Percentiles rank a stretch among this genome's conserved stretches.
phyloP scores from a whole-genome alignment of 2,329 filamentous ascomycete species.

The Penicillium sp. region DNA sequence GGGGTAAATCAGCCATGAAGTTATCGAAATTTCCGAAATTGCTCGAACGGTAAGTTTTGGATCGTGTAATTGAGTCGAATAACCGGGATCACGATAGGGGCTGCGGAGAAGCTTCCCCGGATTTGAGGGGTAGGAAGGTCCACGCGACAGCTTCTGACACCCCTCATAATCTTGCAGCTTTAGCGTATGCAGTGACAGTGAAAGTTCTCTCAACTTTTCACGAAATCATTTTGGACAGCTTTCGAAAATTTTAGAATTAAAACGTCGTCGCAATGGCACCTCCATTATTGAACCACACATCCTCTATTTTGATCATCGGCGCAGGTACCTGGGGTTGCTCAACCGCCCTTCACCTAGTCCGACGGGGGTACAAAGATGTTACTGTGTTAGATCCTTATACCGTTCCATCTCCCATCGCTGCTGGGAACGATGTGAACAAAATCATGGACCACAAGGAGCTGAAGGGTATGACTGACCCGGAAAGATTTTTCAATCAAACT shows the following conservation, averaged over 20 bases:
- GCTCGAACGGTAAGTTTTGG: neutral
- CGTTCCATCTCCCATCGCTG: slow-evolving; percentile 53
- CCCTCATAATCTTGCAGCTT: slow-evolving; percentile 1
- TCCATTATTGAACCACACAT: neutral
- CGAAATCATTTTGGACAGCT: too few relatives aligned
- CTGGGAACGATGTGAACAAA: slow-evolving; percentile 58
- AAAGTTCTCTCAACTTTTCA: too few relatives aligned
- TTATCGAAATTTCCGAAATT: neutral
- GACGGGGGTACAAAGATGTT: slow-evolving; percentile 54
- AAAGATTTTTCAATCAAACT: too few relatives aligned
- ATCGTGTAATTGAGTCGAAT: neutral
- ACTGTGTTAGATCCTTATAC: slow-evolving; percentile 54
- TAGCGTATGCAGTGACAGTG: neutral
- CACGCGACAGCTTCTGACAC: slow-evolving; percentile 11
- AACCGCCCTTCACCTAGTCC: slow-evolving; percentile 57
- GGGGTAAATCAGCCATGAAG: slow-evolving; percentile 16
- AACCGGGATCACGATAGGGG: neutral
- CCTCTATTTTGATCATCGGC: slow-evolving; percentile 49
- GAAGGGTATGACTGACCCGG: slow-evolving; percentile 34
- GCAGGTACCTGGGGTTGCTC: slow-evolving; percentile 58
- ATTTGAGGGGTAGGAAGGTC: slow-evolving; percentile 21
- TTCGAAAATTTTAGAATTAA: too few relatives aligned
- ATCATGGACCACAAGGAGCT: slow-evolving; percentile 46
- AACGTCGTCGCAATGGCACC: neutral
- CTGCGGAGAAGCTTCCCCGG: slow-evolving; percentile 16